Evolutionary conservation across 2,329 filamentous ascomycete species (phyloP), one percentile per base, ranked within the genome.

Genomic region (Fusarium proliferatum): DNA sequence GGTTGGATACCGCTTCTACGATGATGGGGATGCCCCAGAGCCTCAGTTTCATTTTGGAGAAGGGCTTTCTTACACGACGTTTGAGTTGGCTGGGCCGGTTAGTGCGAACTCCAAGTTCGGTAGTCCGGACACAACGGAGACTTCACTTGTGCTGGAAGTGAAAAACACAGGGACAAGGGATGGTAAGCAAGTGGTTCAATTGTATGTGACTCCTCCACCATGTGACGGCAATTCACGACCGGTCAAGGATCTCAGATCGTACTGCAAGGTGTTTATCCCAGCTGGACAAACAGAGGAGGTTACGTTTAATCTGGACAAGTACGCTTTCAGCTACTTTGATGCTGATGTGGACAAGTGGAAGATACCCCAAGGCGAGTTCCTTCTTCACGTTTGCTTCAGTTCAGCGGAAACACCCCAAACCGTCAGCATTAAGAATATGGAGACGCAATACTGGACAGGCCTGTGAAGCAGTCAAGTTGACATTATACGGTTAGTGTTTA

Each of bases 251-350:
- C 51, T 67, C 3, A 26, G 64, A 6, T 45, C 61, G 1, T 65
- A 51, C 51, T 10, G 30, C 10, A 67, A 67, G 5, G 26, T 65
- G 0, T 23, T 21, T 1, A 9, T 67, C 6, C 1, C 17, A 0
- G 5, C n/a, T 9, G 45, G 51, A 0, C 9, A 36, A 6, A 30
- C 34, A 3, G 5, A 36, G 7, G 16, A 11, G 8, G 8, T 39
- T 3, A 38, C 15, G 1, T 23, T 66, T 1, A 39, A 28, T 2
- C 43, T 67, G 11, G 64, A 59, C 1, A 67, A 66, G 33, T 67
- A 66, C 33, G 61, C 61, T 2, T 66, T 67, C 9, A 67, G 64
- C 16, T 59, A 67, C 51, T 66, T 39, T 3, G 61, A 67, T 16
- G 2, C n/a, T 2, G 1, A 16, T 2, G 9, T 8, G 2, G 33